Percentiles rank a stretch among this genome's conserved stretches.
These are phyloP conservation scores for Serpula lacrymans DNA, from an alignment of 768 basidiomycete species.

Conservation along the genomic window DNA sequence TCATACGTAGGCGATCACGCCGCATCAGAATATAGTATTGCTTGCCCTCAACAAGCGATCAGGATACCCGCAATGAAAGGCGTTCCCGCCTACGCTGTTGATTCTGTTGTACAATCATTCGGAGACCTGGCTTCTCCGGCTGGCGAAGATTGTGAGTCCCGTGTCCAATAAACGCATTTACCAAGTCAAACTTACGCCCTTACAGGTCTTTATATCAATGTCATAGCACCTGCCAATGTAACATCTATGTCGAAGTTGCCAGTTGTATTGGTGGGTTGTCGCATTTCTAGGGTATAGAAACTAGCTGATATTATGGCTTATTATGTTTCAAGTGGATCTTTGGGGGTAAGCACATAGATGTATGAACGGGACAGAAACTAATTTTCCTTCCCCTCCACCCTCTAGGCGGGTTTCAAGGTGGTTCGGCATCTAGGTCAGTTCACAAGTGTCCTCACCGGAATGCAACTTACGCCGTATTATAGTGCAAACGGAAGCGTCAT, in stretches of 20 bases:
- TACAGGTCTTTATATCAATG: conserved; percentile 23
- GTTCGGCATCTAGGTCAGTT: conserved; percentile 2
- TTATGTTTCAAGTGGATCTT: conserved; percentile 43
- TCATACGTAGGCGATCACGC: conserved; percentile 31
- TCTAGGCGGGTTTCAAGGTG: conserved; percentile 15
- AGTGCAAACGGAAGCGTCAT: conserved; percentile 42
- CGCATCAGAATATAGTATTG: conserved; percentile 39
- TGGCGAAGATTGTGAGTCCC: conserved; percentile 41
- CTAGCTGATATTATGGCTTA: neutral
- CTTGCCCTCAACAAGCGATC: conserved; percentile 46
- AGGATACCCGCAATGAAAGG: conserved; percentile 32
- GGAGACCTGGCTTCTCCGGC: conserved; percentile 29
- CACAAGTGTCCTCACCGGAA: neutral
- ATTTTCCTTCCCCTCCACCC: too few species aligned
- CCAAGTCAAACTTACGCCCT: neutral
- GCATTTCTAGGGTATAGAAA: neutral
- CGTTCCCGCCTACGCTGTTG: conserved; percentile 31
- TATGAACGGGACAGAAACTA: neutral
- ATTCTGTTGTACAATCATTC: conserved; percentile 33
- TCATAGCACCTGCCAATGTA: conserved; percentile 16
- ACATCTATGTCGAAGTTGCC: conserved; percentile 12
- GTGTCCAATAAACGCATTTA: neutral
- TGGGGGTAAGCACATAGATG: conserved; percentile 30
- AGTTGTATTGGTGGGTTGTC: conserved; percentile 17
- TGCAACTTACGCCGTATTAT: neutral